Percentiles rank a stretch among this genome's conserved stretches.
phyloP scores from a whole-genome alignment of 2,329 filamentous ascomycete genomes.

The Xylariaceae sp. region DNA sequence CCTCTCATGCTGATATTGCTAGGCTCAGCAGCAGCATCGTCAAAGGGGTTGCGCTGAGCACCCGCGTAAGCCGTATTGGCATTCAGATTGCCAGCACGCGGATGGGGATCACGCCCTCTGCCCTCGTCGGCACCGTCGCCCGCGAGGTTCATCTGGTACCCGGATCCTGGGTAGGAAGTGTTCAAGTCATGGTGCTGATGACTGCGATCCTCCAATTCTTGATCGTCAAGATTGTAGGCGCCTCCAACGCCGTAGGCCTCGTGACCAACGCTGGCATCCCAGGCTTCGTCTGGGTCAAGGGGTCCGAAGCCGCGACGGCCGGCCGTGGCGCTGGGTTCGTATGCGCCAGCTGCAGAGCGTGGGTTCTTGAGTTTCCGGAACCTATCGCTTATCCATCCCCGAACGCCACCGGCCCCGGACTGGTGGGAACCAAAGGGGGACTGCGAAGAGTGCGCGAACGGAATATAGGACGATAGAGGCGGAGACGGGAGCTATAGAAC shows the following conservation, averaged over 20 bases:
- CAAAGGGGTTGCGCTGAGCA: conserved; percentile 59
- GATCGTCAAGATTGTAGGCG: conserved; percentile 50
- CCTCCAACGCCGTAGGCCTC: conserved; percentile 42
- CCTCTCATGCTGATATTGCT: conserved; percentile 60
- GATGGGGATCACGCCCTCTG: conserved; percentile 42
- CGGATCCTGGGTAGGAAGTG: conserved; percentile 28
- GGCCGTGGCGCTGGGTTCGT: conserved; percentile 50
- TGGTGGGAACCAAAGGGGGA: conserved; percentile 46
- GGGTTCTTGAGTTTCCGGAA: conserved; percentile 59
- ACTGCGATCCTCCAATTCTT: conserved; percentile 57
- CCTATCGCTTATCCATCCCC: conserved; percentile 66
- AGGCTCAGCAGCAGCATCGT: conserved; percentile 56
- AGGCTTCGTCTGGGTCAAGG: conserved; percentile 78
- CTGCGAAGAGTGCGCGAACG: conserved; percentile 52
- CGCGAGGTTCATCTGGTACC: conserved; percentile 46
- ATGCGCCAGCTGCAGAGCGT: conserved; percentile 63
- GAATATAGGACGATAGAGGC: conserved; percentile 61
- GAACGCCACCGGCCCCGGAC: conserved; percentile 56
- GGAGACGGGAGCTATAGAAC: conserved; percentile 60
- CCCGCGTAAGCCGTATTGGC: conserved; percentile 34
- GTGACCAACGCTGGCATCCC: conserved; percentile 73
- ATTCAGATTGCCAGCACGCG: conserved; percentile 32
- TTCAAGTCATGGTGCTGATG: background rate
- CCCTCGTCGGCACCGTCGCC: conserved; percentile 28
- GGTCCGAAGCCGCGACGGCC: conserved; percentile 57